Evolutionary conservation across 257 asterid species (phyloP).

Genomic region (Solanum gandarillasii): DNA sequence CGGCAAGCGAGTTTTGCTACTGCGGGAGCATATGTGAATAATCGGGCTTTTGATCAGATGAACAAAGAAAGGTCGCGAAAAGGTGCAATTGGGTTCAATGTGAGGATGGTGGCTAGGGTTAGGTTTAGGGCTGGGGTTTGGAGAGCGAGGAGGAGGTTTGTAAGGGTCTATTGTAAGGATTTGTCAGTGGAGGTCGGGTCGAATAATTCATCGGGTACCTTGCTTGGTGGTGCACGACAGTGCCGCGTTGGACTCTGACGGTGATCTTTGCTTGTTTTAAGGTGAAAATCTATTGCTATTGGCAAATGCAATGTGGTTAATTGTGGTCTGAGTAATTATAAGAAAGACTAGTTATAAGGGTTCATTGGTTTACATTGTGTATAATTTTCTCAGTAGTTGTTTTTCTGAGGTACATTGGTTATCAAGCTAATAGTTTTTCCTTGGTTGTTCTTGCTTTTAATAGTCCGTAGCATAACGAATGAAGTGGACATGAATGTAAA

Average conservation of each 20-base stretch:
- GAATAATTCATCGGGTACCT: conserved; percentile 33
- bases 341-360: not conserved
- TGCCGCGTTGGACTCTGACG: conserved; percentile 73
- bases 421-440: not conserved
- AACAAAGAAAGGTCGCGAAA: conserved; percentile 25
- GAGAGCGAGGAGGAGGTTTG: conserved; percentile 55
- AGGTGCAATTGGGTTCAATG: conserved; percentile 36
- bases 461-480: not conserved
- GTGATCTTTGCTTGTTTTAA: not conserved
- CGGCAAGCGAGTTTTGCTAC: conserved; percentile 53
- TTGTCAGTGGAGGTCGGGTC: conserved; percentile 30
- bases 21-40: conserved; percentile 34
- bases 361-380: not conserved
- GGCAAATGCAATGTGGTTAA: not conserved
- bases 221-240: conserved; percentile 47
- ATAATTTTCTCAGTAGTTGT: not conserved
- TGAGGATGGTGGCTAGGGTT: conserved; percentile 56
- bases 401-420: not conserved
- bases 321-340: not conserved
- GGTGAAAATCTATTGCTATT: not conserved
- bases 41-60: conserved; percentile 31
- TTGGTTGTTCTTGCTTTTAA: not conserved
- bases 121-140: conserved; percentile 68
- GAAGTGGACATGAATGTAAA: not conserved
- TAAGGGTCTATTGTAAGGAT: conserved; percentile 70